These are phyloP conservation scores for Aspergillaceae sp. DNA, from an alignment of 2,329 filamentous ascomycete species.

Conservation along the genomic window DNA sequence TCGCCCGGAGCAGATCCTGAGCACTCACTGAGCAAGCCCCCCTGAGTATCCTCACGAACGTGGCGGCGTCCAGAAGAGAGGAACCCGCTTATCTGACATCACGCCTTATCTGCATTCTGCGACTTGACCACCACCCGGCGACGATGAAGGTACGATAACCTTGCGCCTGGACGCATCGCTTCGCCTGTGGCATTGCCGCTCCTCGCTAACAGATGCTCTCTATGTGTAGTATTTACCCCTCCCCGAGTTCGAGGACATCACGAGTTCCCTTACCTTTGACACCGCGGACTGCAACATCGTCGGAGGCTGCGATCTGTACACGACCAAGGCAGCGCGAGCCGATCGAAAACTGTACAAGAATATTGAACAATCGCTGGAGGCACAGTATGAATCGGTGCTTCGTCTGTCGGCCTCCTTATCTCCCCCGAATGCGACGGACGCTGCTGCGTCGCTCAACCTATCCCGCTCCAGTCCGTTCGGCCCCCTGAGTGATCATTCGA, in stretches of 20 bases:
- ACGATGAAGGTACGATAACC: neutral
- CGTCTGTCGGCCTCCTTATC: constrained; percentile 81
- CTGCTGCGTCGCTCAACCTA: constrained; percentile 60
- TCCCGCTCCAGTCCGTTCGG: constrained; percentile 88
- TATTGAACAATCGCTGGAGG: constrained; percentile 84
- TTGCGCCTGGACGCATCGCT: constrained; percentile 3
- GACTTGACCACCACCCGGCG: too few species aligned
- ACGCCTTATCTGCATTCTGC: neutral
- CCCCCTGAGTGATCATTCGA: constrained; percentile 75
- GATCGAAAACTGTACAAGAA: constrained; percentile 97
- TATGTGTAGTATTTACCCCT: constrained; percentile 72
- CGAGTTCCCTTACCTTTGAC: constrained; percentile 88
- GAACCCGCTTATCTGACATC: too few species aligned
- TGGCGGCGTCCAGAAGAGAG: too few species aligned
- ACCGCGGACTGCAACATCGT: constrained; percentile 87
- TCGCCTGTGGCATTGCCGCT: neutral
- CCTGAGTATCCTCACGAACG: too few species aligned
- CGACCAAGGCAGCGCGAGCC: constrained; percentile 85
- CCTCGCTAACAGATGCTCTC: too few species aligned
- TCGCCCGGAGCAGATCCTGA: too few species aligned
- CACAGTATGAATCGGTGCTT: constrained; percentile 80
- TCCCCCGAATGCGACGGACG: constrained; percentile 65
- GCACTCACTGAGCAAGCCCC: too few species aligned
- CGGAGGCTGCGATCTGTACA: constrained; percentile 93
- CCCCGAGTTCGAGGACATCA: constrained; percentile 83